Evolutionary conservation across 2,329 filamentous ascomycete genomes (phyloP).

Genomic region (Grosmannia serpens): DNA sequence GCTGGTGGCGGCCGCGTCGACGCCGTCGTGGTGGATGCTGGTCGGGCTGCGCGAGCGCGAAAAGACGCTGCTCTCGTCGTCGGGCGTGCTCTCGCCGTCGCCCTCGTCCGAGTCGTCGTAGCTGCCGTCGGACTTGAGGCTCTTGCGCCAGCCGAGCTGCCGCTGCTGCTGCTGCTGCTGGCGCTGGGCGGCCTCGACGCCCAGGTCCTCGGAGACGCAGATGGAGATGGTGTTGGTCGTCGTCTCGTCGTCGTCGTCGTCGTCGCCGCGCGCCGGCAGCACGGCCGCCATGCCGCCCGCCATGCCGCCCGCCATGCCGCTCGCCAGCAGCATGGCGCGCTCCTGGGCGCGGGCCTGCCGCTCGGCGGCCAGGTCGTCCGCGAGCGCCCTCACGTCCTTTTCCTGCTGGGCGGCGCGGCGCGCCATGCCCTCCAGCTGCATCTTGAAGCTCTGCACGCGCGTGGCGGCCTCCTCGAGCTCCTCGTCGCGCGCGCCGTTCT

Average conservation of each 20-base stretch:
- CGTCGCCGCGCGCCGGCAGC: neutral
- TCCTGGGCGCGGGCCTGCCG: slow-evolving; percentile 33
- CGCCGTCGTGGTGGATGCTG: slow-evolving; percentile 9
- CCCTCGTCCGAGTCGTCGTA: slow-evolving; percentile 32
- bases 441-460: slow-evolving; percentile 40
- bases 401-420: slow-evolving; percentile 42
- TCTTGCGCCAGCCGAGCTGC: slow-evolving; percentile 21
- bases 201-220: slow-evolving; percentile 35
- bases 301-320: slow-evolving; percentile 13
- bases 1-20: slow-evolving; percentile 8
- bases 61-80: slow-evolving; percentile 43
- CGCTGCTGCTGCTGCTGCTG: slow-evolving; percentile 27
- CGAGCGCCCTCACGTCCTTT: slow-evolving; percentile 29
- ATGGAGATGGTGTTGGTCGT: neutral
- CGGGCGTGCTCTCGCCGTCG: slow-evolving; percentile 35
- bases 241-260: slow-evolving; percentile 4
- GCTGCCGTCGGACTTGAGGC: slow-evolving; percentile 30
- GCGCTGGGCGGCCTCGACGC: slow-evolving; percentile 36
- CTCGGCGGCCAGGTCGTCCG: slow-evolving; percentile 37
- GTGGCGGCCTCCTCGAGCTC: slow-evolving; percentile 45
- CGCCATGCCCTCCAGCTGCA: slow-evolving; percentile 50
- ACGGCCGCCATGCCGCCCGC: slow-evolving; percentile 13
- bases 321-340: slow-evolving; percentile 17
- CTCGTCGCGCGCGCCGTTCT: slow-evolving; percentile 41
- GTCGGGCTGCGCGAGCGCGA: slow-evolving; percentile 49